These are phyloP conservation scores for Mortierella polycephala DNA, from an alignment of 371 early-diverging fungal genomes.

Conservation along the genomic window DNA sequence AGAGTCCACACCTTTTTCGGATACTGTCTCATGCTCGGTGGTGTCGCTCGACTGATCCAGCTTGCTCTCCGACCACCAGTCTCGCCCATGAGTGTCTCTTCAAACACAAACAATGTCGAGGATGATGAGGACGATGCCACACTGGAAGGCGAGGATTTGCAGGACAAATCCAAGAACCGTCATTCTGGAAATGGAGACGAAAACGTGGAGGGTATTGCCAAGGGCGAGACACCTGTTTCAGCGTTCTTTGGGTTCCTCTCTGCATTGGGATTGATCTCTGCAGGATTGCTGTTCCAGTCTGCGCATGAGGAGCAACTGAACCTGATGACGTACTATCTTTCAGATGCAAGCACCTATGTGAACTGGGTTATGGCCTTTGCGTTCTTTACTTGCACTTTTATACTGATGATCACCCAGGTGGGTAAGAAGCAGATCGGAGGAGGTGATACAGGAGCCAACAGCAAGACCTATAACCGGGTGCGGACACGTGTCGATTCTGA, in stretches of 20 bases:
- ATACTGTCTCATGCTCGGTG: slow-evolving; percentile 44
- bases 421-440: slow-evolving; percentile 33
- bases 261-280: slow-evolving; percentile 37
- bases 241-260: slow-evolving; percentile 53
- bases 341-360: slow-evolving; percentile 48
- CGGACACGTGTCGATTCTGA: slow-evolving; percentile 26
- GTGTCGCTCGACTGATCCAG: slow-evolving; percentile 39
- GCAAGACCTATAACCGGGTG: slow-evolving; percentile 30
- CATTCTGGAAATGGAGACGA: slow-evolving; percentile 16
- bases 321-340: slow-evolving; percentile 44
- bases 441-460: not conserved
- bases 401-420: slow-evolving; percentile 32
- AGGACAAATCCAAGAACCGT: slow-evolving; percentile 8
- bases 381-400: slow-evolving; percentile 20
- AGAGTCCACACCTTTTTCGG: slow-evolving; percentile 47
- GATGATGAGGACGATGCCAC: slow-evolving; percentile 29
- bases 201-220: slow-evolving; percentile 27
- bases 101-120: not conserved
- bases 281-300: slow-evolving; percentile 46
- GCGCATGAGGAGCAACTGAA: slow-evolving; percentile 51
- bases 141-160: slow-evolving; percentile 29
- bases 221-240: slow-evolving; percentile 42
- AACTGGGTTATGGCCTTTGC: slow-evolving; percentile 49
- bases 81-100: slow-evolving; percentile 9
- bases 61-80: slow-evolving; percentile 44